These are phyloP conservation scores for Elymus sibiricus DNA, from an alignment of 176 grass and related monocot genomes.

Conservation along the genomic window DNA sequence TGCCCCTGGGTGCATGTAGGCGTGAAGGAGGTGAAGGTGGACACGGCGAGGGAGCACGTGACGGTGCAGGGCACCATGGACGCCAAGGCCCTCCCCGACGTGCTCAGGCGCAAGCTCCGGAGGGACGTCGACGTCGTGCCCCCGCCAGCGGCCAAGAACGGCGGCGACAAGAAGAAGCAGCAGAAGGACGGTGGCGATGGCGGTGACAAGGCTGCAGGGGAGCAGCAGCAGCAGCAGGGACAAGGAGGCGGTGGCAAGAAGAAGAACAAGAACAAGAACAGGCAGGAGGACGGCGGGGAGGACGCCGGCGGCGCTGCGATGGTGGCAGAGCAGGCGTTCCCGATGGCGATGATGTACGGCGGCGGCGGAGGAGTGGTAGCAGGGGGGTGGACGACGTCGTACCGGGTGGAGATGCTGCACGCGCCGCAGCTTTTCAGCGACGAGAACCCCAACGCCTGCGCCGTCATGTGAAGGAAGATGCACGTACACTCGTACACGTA, in stretches of 20 bases:
- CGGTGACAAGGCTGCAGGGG: not conserved
- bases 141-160: not conserved
- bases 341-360: not conserved
- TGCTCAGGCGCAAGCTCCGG: conserved; percentile 38
- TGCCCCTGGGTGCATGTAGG: not conserved
- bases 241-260: not conserved
- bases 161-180: conserved; percentile 1
- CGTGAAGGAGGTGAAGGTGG: conserved; percentile 40
- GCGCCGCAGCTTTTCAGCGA: no score
- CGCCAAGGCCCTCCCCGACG: conserved; percentile 29
- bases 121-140: conserved; percentile 21
- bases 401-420: conserved; percentile 9
- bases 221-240: not conserved
- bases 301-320: not conserved
- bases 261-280: not conserved
- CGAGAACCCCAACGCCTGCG: no score
- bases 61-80: conserved; percentile 57
- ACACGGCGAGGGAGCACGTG: conserved; percentile 28
- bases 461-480: no score
- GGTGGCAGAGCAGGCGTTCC: not conserved
- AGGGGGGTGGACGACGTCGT: not conserved
- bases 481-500: no score
- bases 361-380: not conserved
- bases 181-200: not conserved
- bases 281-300: not conserved